Percentiles rank a stretch among this genome's conserved stretches.
Evolutionary conservation across 2,329 filamentous ascomycete genomes (phyloP).

Genomic region (Aureobasidium sp.): DNA sequence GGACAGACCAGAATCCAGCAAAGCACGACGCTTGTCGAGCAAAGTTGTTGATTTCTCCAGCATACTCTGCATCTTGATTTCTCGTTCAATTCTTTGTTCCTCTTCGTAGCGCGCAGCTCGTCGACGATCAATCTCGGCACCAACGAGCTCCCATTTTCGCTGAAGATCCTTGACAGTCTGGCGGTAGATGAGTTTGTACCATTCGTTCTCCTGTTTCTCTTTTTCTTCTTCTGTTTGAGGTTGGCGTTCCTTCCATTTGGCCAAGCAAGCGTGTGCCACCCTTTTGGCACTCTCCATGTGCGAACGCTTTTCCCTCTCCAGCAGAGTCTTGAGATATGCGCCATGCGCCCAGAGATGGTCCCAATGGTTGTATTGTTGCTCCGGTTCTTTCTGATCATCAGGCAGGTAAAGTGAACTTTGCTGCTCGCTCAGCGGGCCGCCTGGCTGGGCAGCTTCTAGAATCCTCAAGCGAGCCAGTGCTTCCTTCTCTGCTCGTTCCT

Average conservation of each 20-base stretch:
- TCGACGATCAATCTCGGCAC: constrained; percentile 50
- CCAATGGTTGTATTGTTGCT: constrained; percentile 74
- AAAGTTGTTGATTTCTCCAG: constrained; percentile 65
- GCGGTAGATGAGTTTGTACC: constrained; percentile 61
- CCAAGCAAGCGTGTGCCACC: constrained; percentile 69
- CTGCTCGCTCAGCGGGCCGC: constrained; percentile 65
- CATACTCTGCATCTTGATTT: constrained; percentile 64
- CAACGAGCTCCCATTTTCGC: constrained; percentile 54
- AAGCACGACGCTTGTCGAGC: constrained; percentile 51
- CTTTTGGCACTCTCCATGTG: constrained; percentile 73
- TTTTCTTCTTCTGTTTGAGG: constrained; percentile 75
- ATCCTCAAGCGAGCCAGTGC: constrained; percentile 63
- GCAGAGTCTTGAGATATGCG: constrained; percentile 70
- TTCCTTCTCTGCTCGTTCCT: constrained; percentile 51
- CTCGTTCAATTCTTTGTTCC: constrained; percentile 49
- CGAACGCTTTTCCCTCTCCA: constrained; percentile 69
- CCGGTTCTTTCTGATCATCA: constrained; percentile 61
- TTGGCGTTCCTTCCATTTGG: constrained; percentile 66
- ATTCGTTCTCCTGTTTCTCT: constrained; percentile 65
- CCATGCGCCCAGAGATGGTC: constrained; percentile 80
- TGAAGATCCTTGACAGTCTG: constrained; percentile 60
- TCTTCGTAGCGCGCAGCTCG: constrained; percentile 54
- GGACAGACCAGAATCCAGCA: constrained; percentile 14
- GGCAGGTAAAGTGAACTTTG: constrained; percentile 67
- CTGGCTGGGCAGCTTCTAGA: constrained; percentile 64